A percentile compares a stretch with the other conserved stretches of the same genome.
phyloP scores from a whole-genome alignment of 805 yeast species.

The Wickerhamiella musiphila region DNA sequence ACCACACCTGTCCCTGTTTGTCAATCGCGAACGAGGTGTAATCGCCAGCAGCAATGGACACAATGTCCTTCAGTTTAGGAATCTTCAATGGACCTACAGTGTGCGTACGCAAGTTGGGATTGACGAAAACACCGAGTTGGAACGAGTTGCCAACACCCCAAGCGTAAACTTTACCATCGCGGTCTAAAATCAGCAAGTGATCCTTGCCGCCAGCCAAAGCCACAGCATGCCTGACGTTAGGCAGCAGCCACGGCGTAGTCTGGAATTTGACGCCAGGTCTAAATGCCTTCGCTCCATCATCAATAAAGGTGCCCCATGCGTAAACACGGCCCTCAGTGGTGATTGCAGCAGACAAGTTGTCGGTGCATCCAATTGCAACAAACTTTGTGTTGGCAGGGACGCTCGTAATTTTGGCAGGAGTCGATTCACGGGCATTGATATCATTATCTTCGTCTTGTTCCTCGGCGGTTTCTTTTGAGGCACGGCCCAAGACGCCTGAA shows the following conservation, averaged over 20 bases:
- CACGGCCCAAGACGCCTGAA: slow-evolving; percentile 79
- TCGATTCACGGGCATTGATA: slow-evolving; percentile 72
- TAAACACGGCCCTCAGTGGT: slow-evolving; percentile 72
- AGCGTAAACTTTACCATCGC: slow-evolving; percentile 73
- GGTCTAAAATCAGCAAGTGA: slow-evolving; percentile 69
- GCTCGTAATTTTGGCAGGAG: slow-evolving; percentile 63
- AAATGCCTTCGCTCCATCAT: slow-evolving; percentile 79
- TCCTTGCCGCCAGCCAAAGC: slow-evolving; percentile 88
- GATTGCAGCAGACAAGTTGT: slow-evolving; percentile 70
- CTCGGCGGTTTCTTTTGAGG: slow-evolving; percentile 50
- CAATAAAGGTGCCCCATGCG: slow-evolving; percentile 91
- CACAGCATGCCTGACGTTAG: slow-evolving; percentile 46
- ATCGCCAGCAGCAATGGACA: slow-evolving; percentile 79
- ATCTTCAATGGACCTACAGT: slow-evolving; percentile 52
- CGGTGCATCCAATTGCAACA: slow-evolving; percentile 80
- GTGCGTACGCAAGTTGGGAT: slow-evolving; percentile 17
- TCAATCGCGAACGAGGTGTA: slow-evolving; percentile 90
- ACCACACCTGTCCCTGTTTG: slow-evolving; percentile 44
- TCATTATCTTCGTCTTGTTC: slow-evolving; percentile 59
- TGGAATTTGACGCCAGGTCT: slow-evolving; percentile 48
- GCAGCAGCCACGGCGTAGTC: slow-evolving; percentile 44
- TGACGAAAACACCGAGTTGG: slow-evolving; percentile 75
- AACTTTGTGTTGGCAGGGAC: slow-evolving; percentile 39
- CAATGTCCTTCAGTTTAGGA: slow-evolving; percentile 67
- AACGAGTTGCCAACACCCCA: slow-evolving; percentile 96